Evolutionary conservation across 1,139 yeast species (phyloP).

Genomic region (Tardiomyces digboiensis): DNA sequence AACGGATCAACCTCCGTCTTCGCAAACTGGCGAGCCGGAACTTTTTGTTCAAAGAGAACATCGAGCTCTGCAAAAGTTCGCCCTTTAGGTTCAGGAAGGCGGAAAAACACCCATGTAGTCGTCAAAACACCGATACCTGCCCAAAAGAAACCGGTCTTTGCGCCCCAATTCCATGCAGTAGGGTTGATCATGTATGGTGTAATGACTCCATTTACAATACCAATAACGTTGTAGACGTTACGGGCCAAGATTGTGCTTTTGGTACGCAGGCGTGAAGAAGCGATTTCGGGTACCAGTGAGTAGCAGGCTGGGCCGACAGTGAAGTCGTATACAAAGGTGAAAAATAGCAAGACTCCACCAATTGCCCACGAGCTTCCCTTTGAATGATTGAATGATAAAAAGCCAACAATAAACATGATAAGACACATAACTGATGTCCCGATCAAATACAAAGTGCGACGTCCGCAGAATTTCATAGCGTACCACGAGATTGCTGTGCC

Average conservation of each 20-base stretch:
- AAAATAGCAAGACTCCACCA: conserved; percentile 12
- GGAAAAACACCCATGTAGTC: conserved; percentile 30
- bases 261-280: conserved; percentile 45
- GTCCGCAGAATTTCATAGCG: conserved; percentile 36
- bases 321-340: conserved; percentile 36
- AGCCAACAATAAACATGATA: conserved; percentile 8
- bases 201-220: conserved; percentile 36
- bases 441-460: conserved; percentile 35
- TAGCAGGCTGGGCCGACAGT: conserved; percentile 53
- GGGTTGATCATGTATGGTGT: conserved; percentile 55
- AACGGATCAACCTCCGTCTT: conserved; percentile 1
- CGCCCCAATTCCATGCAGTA: conserved; percentile 47
- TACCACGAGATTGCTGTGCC: conserved; percentile 48
- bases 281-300: conserved; percentile 48
- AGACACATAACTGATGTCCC: neutral
- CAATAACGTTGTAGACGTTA: conserved; percentile 32
- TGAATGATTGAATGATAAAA: neutral
- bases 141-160: conserved; percentile 52
- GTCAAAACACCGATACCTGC: conserved; percentile 34
- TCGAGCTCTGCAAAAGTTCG: conserved; percentile 38
- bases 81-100: conserved; percentile 33
- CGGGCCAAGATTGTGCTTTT: conserved; percentile 49
- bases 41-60: conserved; percentile 19
- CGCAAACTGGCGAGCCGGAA: neutral
- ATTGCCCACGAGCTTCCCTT: neutral